Conservation (phyloP, 2,329 filamentous ascomycete species). For the Fusarium sulawesiense region DNA sequence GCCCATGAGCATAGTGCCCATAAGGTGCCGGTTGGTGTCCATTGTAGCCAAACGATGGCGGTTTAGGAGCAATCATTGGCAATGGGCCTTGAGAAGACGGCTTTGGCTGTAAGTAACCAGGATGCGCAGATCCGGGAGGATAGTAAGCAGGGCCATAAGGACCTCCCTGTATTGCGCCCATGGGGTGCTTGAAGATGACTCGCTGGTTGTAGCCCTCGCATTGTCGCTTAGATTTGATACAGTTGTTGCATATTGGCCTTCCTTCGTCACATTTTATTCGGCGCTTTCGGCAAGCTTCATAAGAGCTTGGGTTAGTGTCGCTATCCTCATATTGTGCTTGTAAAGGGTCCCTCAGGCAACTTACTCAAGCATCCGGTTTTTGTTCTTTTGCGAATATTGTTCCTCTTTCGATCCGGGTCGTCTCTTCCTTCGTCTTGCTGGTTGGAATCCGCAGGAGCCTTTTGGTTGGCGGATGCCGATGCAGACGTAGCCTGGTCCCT, state of each 20-base stretch:
- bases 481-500: slow-evolving; percentile 23
- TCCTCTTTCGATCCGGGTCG: slow-evolving; percentile 59
- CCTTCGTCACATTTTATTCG: slow-evolving; percentile 98
- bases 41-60: slow-evolving; percentile 51
- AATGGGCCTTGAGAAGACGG: slow-evolving; percentile 53
- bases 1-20: slow-evolving; percentile 34
- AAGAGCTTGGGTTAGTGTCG: slow-evolving; percentile 39
- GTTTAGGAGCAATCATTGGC: slow-evolving; percentile 64
- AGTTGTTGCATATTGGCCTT: slow-evolving; percentile 83
- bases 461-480: slow-evolving; percentile 25
- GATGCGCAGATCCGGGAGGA: slow-evolving; percentile 53
- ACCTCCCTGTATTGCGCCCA: slow-evolving; percentile 57
- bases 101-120: slow-evolving; percentile 51
- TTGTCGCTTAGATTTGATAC: slow-evolving; percentile 84
- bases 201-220: slow-evolving; percentile 88
- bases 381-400: slow-evolving; percentile 74
- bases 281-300: slow-evolving; percentile 85
- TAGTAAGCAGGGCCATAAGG: slow-evolving; percentile 58
- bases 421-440: slow-evolving; percentile 54
- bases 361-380: slow-evolving; percentile 93
- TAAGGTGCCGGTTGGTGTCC: slow-evolving; percentile 35
- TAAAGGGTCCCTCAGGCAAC: slow-evolving; percentile 49
- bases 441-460: slow-evolving; percentile 48
- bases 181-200: slow-evolving; percentile 81
- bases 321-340: neutral